Conservation (phyloP, 768 basidiomycete genomes). For the Mycena epipterygia region DNA sequence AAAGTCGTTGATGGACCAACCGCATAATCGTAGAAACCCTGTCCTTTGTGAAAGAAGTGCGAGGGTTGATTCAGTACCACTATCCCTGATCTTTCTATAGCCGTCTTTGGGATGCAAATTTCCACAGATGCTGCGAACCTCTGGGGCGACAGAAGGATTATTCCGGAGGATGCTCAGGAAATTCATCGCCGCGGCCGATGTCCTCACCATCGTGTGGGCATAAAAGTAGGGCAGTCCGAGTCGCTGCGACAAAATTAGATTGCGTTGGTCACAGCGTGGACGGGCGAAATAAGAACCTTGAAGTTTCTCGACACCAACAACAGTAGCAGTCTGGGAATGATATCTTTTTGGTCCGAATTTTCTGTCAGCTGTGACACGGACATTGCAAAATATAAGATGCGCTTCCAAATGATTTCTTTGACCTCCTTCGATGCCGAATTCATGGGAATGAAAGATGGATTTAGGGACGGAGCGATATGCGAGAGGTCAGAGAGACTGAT, state of each 20-base stretch:
- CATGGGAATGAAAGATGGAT: slow-evolving; percentile 11
- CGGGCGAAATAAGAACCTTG: not conserved
- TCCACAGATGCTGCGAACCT: not conserved
- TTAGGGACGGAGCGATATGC: slow-evolving; percentile 4
- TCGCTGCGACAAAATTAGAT: not conserved
- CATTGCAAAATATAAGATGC: slow-evolving; percentile 21
- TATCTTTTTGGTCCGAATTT: not conserved
- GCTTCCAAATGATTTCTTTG: not conserved
- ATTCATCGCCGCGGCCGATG: not conserved
- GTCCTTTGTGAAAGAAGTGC: slow-evolving; percentile 4
- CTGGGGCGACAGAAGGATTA: not conserved
- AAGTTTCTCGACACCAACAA: slow-evolving; percentile 14
- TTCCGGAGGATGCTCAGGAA: not conserved
- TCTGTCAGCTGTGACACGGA: not conserved
- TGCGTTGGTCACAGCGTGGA: too few relatives aligned
- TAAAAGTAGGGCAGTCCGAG: slow-evolving; percentile 11
- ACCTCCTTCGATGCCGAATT: not conserved
- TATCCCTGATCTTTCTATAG: too few relatives aligned
- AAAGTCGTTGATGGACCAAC: too few relatives aligned
- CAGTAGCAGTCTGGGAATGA: not conserved
- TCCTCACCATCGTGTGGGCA: not conserved
- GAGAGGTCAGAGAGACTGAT: not conserved
- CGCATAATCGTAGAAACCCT: not conserved
- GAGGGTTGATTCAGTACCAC: not conserved
- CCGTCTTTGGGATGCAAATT: too few relatives aligned